phyloP scores from a whole-genome alignment of 2,329 filamentous ascomycete species.

The Escovopsis sp. region DNA sequence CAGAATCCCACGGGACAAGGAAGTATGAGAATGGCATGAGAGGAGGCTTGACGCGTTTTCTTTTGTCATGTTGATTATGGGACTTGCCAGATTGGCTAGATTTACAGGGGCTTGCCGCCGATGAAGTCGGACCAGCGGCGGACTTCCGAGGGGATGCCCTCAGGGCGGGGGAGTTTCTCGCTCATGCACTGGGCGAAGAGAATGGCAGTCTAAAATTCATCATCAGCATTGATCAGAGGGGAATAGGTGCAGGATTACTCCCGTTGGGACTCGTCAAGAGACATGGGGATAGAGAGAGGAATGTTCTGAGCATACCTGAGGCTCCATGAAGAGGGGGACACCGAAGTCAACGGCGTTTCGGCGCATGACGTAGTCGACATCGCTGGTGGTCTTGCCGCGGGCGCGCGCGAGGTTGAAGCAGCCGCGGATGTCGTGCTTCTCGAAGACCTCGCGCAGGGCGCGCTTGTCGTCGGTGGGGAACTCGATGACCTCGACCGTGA shows the following conservation, averaged over 20 bases:
- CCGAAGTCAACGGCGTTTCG: conserved; percentile 97
- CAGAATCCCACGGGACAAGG: too few relatives aligned
- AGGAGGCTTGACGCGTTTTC: too few relatives aligned
- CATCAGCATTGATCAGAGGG: not conserved
- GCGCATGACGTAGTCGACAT: conserved; percentile 97
- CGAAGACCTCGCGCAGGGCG: conserved; percentile 82
- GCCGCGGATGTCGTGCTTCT: conserved; percentile 91
- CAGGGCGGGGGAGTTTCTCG: conserved; percentile 78
- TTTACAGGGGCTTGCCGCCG: conserved; percentile 64
- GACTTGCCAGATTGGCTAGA: too few relatives aligned
- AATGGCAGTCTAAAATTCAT: conserved; percentile 76
- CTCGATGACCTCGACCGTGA: conserved; percentile 77
- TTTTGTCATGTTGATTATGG: too few relatives aligned
- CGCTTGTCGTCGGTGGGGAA: conserved; percentile 96
- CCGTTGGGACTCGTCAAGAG: too few relatives aligned
- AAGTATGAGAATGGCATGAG: too few relatives aligned
- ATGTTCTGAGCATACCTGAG: conserved; percentile 67
- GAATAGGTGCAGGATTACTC: not conserved
- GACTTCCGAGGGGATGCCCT: conserved; percentile 84
- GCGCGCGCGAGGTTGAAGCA: conserved; percentile 86
- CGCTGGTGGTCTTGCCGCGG: conserved; percentile 67
- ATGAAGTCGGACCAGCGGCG: conserved; percentile 93
- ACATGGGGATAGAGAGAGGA: not conserved
- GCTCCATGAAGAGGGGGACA: conserved; percentile 95
- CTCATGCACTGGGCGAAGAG: conserved; percentile 96